Percentiles rank a stretch among this genome's conserved stretches.
Evolutionary conservation across 2,329 filamentous ascomycete species (phyloP).

Genomic region (Paraphaeosphaeria minitans): DNA sequence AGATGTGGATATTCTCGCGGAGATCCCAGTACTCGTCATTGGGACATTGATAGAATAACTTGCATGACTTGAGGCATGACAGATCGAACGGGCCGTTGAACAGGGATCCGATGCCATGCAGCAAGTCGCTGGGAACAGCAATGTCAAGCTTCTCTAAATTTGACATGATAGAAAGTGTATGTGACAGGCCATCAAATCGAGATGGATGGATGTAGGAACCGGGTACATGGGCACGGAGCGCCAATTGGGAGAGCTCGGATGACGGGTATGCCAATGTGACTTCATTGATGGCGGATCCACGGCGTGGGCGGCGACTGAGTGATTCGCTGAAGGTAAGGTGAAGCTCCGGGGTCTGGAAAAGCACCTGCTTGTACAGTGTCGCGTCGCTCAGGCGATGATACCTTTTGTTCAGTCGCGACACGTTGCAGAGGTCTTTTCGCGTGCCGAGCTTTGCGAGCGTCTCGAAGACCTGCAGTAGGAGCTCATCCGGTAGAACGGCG

Average conservation of each 20-base stretch:
- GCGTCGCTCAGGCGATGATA: slow-evolving; percentile 40
- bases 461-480: slow-evolving; percentile 41
- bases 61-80: slow-evolving; percentile 38
- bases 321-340: slow-evolving; percentile 44
- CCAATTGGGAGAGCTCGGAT: slow-evolving; percentile 36
- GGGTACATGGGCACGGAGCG: slow-evolving; percentile 34
- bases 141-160: slow-evolving; percentile 42
- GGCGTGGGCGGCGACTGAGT: slow-evolving; percentile 34
- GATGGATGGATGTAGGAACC: slow-evolving; percentile 30
- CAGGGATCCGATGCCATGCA: slow-evolving; percentile 37
- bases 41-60: slow-evolving; percentile 39
- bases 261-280: slow-evolving; percentile 39
- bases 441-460: slow-evolving; percentile 30
- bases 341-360: slow-evolving; percentile 38
- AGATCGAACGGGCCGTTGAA: slow-evolving; percentile 44
- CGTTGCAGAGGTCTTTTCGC: slow-evolving; percentile 33
- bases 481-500: slow-evolving; percentile 33
- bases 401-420: slow-evolving; percentile 36
- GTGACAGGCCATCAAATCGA: slow-evolving; percentile 37
- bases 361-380: slow-evolving; percentile 38
- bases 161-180: slow-evolving; percentile 40
- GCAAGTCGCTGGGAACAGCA: slow-evolving; percentile 33
- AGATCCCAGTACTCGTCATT: slow-evolving; percentile 42
- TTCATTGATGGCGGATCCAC: slow-evolving; percentile 41
- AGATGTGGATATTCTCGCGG: slow-evolving; percentile 43